These are phyloP conservation scores for Vitis riparia DNA, from an alignment of 164 flowering plant genomes.

Conservation along the genomic window DNA sequence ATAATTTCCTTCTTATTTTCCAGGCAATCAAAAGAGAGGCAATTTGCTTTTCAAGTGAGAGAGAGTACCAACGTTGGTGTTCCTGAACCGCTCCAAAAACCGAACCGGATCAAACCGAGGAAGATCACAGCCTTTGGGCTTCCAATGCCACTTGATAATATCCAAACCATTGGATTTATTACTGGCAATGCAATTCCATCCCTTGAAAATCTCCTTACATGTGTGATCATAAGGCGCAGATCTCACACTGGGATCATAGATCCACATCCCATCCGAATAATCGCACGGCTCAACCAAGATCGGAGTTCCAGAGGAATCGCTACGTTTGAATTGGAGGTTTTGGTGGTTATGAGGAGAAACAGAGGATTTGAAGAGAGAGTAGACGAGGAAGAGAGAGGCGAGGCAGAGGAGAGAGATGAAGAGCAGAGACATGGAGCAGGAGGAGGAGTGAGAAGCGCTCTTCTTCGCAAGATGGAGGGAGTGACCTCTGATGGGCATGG, in stretches of 20 bases:
- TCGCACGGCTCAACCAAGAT: conserved; percentile 34
- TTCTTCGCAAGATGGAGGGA: conserved; percentile 29
- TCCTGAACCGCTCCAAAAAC: conserved; percentile 57
- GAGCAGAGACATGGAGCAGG: conserved; percentile 33
- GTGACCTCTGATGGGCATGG: conserved; percentile 28
- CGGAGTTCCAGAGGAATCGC: not conserved
- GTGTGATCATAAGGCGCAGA: conserved; percentile 55
- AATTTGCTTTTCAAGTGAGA: not conserved
- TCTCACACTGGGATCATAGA: conserved; percentile 49
- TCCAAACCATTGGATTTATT: conserved; percentile 64
- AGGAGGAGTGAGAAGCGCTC: conserved; percentile 11
- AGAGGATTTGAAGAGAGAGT: conserved; percentile 40
- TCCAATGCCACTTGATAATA: conserved; percentile 78
- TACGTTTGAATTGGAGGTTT: not conserved
- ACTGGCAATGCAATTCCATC: conserved; percentile 83
- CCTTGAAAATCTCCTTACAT: conserved; percentile 96
- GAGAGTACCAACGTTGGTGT: conserved; percentile 72
- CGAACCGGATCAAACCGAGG: conserved; percentile 61
- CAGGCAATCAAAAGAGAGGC: conserved; percentile 1
- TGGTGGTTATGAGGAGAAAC: conserved; percentile 3
- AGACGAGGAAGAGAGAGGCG: conserved; percentile 45
- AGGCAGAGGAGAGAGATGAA: conserved; percentile 48
- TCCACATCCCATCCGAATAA: conserved; percentile 73
- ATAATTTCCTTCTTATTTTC: too few relatives aligned
- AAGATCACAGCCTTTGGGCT: conserved; percentile 63